Conservation (phyloP, 257 asterid species). For the Parsonsia alboflavescens region DNA sequence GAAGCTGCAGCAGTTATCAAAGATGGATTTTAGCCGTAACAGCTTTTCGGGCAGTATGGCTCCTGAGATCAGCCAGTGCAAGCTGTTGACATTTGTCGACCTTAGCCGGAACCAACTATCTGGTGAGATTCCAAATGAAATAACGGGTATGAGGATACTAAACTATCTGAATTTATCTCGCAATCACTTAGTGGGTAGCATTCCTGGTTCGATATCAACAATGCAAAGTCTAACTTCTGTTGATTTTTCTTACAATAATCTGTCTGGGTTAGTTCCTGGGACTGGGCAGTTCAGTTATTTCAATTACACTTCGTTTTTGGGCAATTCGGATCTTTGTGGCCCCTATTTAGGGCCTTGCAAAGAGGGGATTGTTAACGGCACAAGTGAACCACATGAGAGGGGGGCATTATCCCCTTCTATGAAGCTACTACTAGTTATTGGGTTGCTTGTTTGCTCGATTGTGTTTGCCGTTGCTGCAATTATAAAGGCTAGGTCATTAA, state of each 20-base stretch:
- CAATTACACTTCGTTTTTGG: constrained; percentile 79
- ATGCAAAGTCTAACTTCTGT: constrained; percentile 96
- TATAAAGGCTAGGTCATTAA: constrained; percentile 72
- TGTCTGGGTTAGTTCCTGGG: constrained; percentile 88
- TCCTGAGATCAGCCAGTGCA: constrained; percentile 70
- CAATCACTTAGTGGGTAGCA: constrained; percentile 65
- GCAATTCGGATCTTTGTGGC: constrained; percentile 86
- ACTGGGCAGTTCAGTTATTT: constrained; percentile 88
- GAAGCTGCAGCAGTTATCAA: constrained; percentile 80
- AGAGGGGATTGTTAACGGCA: constrained; percentile 49
- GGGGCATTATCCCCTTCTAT: constrained; percentile 59
- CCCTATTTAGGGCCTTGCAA: constrained; percentile 87
- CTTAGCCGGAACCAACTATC: constrained; percentile 80
- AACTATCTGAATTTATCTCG: constrained; percentile 83
- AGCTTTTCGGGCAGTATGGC: constrained; percentile 62
- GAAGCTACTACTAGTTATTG: constrained; percentile 83
- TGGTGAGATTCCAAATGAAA: constrained; percentile 73
- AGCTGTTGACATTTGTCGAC: constrained; percentile 77
- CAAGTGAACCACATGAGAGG: constrained; percentile 49
- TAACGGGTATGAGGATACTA: constrained; percentile 78
- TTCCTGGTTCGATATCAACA: constrained; percentile 65
- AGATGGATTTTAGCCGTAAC: constrained; percentile 86
- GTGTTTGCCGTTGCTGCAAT: constrained; percentile 89
- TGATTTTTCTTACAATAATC: constrained; percentile 86
- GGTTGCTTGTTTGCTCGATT: constrained; percentile 78